These are phyloP conservation scores for Pseudogymnoascus sp. DNA, from an alignment of 2,329 filamentous ascomycete genomes.

Conservation along the genomic window DNA sequence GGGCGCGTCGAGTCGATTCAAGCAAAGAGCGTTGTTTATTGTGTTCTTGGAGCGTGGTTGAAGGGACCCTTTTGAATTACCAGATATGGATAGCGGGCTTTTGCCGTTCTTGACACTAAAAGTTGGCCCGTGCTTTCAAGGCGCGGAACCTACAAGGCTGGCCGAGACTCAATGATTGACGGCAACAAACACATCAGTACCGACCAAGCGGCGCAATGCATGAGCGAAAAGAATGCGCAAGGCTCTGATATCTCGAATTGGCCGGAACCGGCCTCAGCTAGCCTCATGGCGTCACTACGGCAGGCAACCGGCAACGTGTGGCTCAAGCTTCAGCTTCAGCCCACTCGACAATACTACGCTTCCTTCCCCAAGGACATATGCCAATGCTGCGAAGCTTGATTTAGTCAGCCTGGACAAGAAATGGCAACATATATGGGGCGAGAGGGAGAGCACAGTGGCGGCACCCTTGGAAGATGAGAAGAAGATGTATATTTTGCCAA, in stretches of 20 bases:
- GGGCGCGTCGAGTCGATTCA: background rate
- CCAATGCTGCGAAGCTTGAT: constrained; percentile 15
- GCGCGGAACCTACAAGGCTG: constrained; percentile 2
- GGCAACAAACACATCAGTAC: background rate
- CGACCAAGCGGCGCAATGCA: background rate
- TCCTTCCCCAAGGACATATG: constrained; percentile 2
- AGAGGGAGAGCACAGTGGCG: background rate
- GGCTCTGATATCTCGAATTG: constrained; percentile 2
- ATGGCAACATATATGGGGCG: constrained; percentile 21
- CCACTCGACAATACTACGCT: background rate
- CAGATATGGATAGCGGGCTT: constrained; percentile 4
- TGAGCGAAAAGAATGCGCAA: constrained; percentile 8
- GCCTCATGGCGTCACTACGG: background rate
- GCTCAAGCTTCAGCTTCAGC: background rate
- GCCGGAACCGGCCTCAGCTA: background rate
- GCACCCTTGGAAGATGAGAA: background rate
- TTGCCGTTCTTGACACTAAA: background rate
- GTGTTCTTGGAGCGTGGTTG: background rate
- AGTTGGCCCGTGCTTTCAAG: background rate
- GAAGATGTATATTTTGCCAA: constrained; percentile 67
- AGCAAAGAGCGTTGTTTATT: background rate
- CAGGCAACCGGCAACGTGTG: background rate
- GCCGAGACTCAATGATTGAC: background rate
- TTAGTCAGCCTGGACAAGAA: constrained; percentile 20
- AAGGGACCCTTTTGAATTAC: background rate